Evolutionary conservation across 2,329 filamentous ascomycete species (phyloP), one percentile per base, ranked within the genome.

Genomic region (Alternaria gansuensis): DNA sequence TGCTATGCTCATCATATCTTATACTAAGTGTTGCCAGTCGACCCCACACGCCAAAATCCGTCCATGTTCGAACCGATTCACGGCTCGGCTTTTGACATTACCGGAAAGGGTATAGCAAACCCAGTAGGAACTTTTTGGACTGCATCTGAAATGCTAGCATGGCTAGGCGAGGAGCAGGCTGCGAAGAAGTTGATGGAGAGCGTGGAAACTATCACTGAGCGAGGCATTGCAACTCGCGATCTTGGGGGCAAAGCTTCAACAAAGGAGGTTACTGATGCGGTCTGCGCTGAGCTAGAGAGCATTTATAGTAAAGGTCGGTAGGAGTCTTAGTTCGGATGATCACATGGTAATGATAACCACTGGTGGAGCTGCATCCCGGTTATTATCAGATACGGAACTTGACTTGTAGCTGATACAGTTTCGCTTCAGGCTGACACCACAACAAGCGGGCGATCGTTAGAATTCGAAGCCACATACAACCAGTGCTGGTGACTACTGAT

Each of bases 61-160:
- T 83, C 81, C 52, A 86, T 87, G 83, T 88, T 87, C 61, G 85
- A 87, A 77, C 85, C 85, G 0, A 86, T 87, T 52, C 84, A 87
- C 65, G 85, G 85, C 2, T 84, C 82, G 4, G 85, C 85, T 0
- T 86, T 86, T 60, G 84, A 87, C 60, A 86, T 87, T 50, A 82
- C 82, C 0, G 84, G 84, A 5, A 84, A 84, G 68, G 84, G 84
- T 5, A 69, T 85, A 21, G 83, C 84, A 0, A 87, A 87, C 59
- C 85, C 85, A 0, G 83, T 87, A 0, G 85, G 80, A 0, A 86
- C 85, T 0, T 85, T 87, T 70, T 87, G 85, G 84, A 85, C 83
- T 1, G 84, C 82, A 1, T 80, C 81, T 0, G 85, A 87, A 70
- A 86, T 87, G 85, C 68, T 87, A 28, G 77, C 75, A 10, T 87